Evolutionary conservation across 2,329 filamentous ascomycete species (phyloP), one percentile per base, ranked within the genome.

Genomic region (Dothideomycetidae sp.): DNA sequence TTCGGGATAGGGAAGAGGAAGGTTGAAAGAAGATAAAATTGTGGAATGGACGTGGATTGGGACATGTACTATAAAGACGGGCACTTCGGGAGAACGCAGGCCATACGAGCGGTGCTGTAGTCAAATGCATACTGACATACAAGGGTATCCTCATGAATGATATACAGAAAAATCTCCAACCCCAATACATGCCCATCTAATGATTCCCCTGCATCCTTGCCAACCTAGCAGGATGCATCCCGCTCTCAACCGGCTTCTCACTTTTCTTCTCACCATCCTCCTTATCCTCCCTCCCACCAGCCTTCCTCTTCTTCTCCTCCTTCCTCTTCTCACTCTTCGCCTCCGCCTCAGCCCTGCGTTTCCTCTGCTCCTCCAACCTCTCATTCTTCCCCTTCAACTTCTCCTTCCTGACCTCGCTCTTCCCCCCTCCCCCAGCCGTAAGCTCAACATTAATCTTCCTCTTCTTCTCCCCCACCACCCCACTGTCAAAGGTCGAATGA

Each of bases 391-490:
- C 70, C 51, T 73, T 68, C 57, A 96, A 83, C 64, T 86, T 90
- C 41, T 77, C 70, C 53, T 71, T 74, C 45, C 88, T 70, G 40
- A 68, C 62, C 46, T 75, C 68, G 31, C 74, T 82, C 57, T 85
- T 92, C 42, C 88, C 88, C 29, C 86, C 86, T 36, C 70, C 70
- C 26, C 86, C 86, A 42, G 81, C 86, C 71, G 85, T 93, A 47
- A 96, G 62, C 62, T 94, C 88, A 16, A 94, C 81, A 54, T 93
- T 94, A 51, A 96, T 92, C 60, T 78, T 81, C 49, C 88, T 68
- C 36, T 75, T 62, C 63, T 58, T 76, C 66, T 54, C 48, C 40
- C 50, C 47, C 21, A 45, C 42, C 34, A 45, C 49, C n/a, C 42
- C 48, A 21, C 40, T 66, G 59, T 73, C 63, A 54, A 94, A 92